Conservation (phyloP, 495 filamentous ascomycete genomes). For the Viridothelium virens region DNA sequence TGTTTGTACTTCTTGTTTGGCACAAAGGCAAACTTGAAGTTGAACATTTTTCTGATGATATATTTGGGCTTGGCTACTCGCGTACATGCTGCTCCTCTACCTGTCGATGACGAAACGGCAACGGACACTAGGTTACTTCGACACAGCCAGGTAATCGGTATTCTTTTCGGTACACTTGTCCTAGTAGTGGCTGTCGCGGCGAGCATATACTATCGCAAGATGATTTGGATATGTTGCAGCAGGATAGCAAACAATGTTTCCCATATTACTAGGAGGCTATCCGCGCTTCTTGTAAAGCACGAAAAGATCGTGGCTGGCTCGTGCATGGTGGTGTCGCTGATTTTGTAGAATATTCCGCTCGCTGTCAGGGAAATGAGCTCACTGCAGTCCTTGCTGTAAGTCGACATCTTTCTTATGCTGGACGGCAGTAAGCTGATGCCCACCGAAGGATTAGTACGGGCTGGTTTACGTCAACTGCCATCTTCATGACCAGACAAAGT, state of each 20-base stretch:
- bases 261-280: neutral
- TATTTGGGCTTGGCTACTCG: neutral
- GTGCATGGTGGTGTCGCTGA: neutral
- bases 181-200: neutral
- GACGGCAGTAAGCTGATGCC: neutral
- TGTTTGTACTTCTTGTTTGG: too few species aligned
- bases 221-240: neutral
- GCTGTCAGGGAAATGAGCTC: neutral
- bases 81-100: neutral
- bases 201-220: neutral
- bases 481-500: slow-evolving; percentile 3
- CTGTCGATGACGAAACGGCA: neutral
- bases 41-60: neutral
- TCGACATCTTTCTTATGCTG: neutral
- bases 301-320: neutral
- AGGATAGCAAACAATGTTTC: neutral
- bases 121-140: neutral
- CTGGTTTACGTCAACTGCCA: neutral
- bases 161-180: neutral
- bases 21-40: neutral
- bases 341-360: neutral
- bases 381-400: neutral
- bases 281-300: neutral
- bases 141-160: neutral
- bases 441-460: neutral